Base-by-base conservation (phyloP, 345 rosid species). In the Clarkia xantiana region DNA sequence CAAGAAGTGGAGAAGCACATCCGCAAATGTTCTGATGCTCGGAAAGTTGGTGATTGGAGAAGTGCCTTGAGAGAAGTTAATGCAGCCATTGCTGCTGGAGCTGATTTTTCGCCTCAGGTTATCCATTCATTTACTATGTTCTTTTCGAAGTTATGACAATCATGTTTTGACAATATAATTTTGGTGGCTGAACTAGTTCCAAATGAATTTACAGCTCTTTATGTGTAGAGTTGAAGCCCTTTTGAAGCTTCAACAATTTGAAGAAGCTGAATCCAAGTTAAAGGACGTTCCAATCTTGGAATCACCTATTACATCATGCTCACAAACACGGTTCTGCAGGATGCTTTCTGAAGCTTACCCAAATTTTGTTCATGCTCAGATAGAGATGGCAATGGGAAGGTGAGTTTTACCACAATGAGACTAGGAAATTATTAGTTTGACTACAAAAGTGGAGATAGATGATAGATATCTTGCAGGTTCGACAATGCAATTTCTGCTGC, bases 171-270 rank as follows among this genome's bases (percentile, higher is more conserved):
- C 29, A 25, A 22, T 29, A 15, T 17, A 47, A 38, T 10, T 41
- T 38, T n/a, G 20, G 18, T 38, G 36, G 25, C 54, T 47, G 43
- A 54, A 18, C 49, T 34, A 23, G 49, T 61, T 54, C n/a, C 42
- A 47, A 61, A 40, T 23, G 43, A 66, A 79, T 77, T 68, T 76
- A 62, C 95, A 93, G 99, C 82, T 93, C 72, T 65, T 63, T 68
- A 74, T 84, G 86, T 93, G 94, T 87, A 87, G 83, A 82, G 95
- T 68, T 41, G 99, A 93, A 77, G 99, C 95, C 49, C 72, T 71
- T 60, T 47, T 87, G 60, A 93, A 93, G 74, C 95, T 93, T 50
- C 72, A 63, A 58, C 76, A 67, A 67, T 75, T 93, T 53, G 91
- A 84, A 51, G 99, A 93, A 55, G 91, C 94, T 36, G 76, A 78